Percentiles rank a stretch among this genome's conserved stretches.
Evolutionary conservation across 441 rosid genomes (phyloP).

Genomic region (Sinapis alba): DNA sequence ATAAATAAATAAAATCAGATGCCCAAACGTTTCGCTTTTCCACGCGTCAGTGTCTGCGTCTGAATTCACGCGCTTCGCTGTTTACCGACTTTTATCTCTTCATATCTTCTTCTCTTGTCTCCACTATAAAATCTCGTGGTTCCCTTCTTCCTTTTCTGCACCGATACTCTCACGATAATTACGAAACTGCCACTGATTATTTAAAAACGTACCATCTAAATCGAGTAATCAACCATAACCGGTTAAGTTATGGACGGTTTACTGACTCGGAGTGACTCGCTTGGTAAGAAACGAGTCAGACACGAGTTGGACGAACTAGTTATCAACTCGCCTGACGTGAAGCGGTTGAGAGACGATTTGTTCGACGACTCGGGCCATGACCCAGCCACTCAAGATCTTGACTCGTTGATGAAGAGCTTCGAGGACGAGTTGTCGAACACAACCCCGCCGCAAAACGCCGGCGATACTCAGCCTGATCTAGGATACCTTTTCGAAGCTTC

Average conservation of each 20-base stretch:
- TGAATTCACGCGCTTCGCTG: conserved; percentile 27
- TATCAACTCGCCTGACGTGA: conserved; percentile 52
- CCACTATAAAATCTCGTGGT: conserved; percentile 52
- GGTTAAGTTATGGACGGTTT: conserved; percentile 44
- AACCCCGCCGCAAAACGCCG: conserved; percentile 39
- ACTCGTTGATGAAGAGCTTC: conserved; percentile 72
- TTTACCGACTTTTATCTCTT: conserved; percentile 24
- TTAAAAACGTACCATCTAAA: background rate
- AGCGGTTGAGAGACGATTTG: conserved; percentile 65
- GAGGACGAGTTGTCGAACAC: conserved; percentile 56
- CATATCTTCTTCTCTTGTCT: conserved; percentile 34
- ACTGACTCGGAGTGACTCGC: conserved; percentile 23
- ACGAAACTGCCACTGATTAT: conserved; percentile 9
- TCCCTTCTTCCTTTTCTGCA: conserved; percentile 37
- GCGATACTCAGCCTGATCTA: conserved; percentile 65
- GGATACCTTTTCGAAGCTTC: conserved; percentile 80
- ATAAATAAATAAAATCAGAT: conserved; percentile 33
- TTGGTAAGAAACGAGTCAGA: conserved; percentile 54
- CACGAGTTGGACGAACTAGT: conserved; percentile 44
- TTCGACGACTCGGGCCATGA: conserved; percentile 58
- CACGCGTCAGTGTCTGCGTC: conserved; percentile 52
- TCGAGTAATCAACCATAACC: conserved; percentile 18
- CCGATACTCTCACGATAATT: conserved; percentile 30
- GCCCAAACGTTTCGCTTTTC: conserved; percentile 36
- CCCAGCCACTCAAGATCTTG: conserved; percentile 56